phyloP scores from a whole-genome alignment of 345 rosid species.

The Eucalyptus rudis region DNA sequence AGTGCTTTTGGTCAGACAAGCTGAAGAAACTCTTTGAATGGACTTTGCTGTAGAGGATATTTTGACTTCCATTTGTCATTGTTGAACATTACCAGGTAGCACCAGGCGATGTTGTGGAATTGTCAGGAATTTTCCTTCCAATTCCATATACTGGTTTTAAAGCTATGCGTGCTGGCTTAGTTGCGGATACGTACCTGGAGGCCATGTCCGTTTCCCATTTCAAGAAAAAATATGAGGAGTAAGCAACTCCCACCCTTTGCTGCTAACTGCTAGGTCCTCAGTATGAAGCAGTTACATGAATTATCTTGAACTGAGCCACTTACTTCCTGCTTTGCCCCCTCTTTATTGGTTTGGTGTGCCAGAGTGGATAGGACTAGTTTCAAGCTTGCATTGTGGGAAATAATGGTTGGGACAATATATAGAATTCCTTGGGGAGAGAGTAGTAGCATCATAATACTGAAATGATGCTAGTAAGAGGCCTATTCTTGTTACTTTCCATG shows the following conservation, averaged over 20 bases:
- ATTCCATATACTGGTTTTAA: constrained; percentile 90
- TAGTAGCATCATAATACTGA: background rate
- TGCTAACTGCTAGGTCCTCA: background rate
- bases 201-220: constrained; percentile 83
- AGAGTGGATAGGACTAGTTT: background rate
- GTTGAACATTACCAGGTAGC: constrained; percentile 39
- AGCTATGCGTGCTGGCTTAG: constrained; percentile 97
- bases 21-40: background rate
- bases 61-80: background rate
- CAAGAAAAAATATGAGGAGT: constrained; percentile 98
- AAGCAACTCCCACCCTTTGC: constrained; percentile 8
- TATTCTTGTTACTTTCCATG: background rate
- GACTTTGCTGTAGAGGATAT: background rate
- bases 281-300: background rate
- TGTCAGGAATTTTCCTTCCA: constrained; percentile 96
- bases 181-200: constrained; percentile 93
- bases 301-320: background rate
- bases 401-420: background rate
- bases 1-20: background rate
- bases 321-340: background rate
- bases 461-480: background rate
- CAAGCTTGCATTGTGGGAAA: background rate
- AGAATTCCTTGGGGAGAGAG: background rate
- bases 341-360: background rate
- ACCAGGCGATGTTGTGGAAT: constrained; percentile 95